phyloP scores from a whole-genome alignment of 2,329 filamentous ascomycete species.

The Arthrocladium fulminans region DNA sequence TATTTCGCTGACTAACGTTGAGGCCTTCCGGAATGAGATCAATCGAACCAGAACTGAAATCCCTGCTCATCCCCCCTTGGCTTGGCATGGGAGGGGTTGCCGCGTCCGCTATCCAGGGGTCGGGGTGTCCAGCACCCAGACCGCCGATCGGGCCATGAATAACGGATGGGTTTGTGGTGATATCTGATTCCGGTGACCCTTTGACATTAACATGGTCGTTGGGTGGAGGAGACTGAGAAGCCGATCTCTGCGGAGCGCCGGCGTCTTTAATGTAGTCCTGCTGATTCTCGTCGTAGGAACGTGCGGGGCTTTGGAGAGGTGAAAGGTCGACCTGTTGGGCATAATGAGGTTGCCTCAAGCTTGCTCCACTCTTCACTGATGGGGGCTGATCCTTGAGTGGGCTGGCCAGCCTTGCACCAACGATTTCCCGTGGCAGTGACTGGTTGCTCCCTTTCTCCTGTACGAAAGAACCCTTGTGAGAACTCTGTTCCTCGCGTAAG shows the following conservation, averaged over 20 bases:
- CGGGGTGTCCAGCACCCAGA: slow-evolving; percentile 37
- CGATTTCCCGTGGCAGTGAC: background rate
- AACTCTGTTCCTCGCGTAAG: slow-evolving; percentile 41
- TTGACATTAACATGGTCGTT: slow-evolving; percentile 6
- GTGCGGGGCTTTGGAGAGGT: slow-evolving; percentile 46
- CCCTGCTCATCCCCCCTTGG: slow-evolving; percentile 26
- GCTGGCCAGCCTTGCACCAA: slow-evolving; percentile 23
- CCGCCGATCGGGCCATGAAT: slow-evolving; percentile 65
- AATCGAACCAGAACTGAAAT: slow-evolving; percentile 37
- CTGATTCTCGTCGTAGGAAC: slow-evolving; percentile 36
- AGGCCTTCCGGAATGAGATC: slow-evolving; percentile 26
- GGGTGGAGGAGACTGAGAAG: slow-evolving; percentile 1
- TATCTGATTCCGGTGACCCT: slow-evolving; percentile 45
- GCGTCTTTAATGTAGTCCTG: slow-evolving; percentile 17
- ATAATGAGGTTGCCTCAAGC: slow-evolving; percentile 13
- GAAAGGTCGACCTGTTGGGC: slow-evolving; percentile 38
- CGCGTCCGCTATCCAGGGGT: slow-evolving; percentile 49
- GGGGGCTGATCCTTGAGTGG: slow-evolving; percentile 38
- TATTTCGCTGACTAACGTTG: slow-evolving; percentile 28
- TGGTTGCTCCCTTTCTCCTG: slow-evolving; percentile 34
- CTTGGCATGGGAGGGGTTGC: slow-evolving; percentile 37
- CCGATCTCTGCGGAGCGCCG: background rate
- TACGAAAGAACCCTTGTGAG: slow-evolving; percentile 16
- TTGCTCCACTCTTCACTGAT: slow-evolving; percentile 27
- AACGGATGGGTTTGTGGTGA: slow-evolving; percentile 76